Evolutionary conservation across 495 filamentous ascomycete genomes (phyloP).

Genomic region (Penicillium tannophilum): DNA sequence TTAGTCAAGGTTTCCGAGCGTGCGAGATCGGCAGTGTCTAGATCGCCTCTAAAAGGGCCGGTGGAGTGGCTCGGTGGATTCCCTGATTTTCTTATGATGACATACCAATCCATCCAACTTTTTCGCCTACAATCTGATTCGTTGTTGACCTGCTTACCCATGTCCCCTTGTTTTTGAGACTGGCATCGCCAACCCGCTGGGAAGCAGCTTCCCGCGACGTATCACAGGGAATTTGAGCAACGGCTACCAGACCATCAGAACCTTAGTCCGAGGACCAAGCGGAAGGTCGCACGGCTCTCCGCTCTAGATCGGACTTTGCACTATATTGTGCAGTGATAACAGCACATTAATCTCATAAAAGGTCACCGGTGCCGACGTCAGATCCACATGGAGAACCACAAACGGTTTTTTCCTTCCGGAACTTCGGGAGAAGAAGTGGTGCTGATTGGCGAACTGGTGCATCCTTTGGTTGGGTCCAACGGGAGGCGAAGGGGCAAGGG

Average conservation of each 20-base stretch:
- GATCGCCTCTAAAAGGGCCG: slow-evolving; percentile 13
- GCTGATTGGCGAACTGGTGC: neutral
- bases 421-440: slow-evolving; percentile 8
- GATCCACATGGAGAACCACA: slow-evolving; percentile 29
- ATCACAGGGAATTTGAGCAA: neutral
- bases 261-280: neutral
- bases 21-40: slow-evolving; percentile 28
- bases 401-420: slow-evolving; percentile 8
- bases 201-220: neutral
- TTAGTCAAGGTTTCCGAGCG: neutral
- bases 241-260: neutral
- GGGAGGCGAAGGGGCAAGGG: slow-evolving; percentile 19
- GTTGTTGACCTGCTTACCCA: neutral
- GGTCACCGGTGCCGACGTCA: slow-evolving; percentile 23
- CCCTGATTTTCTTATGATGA: slow-evolving; percentile 23
- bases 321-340: neutral
- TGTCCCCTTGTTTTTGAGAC: neutral
- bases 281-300: neutral
- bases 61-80: neutral
- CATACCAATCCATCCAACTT: slow-evolving; percentile 10
- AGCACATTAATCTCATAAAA: neutral
- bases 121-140: neutral
- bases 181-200: neutral
- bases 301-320: neutral
- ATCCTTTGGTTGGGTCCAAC: neutral